Base-by-base conservation (phyloP, 148 eudicot genomes). In the Vaccinium myrtillus region DNA sequence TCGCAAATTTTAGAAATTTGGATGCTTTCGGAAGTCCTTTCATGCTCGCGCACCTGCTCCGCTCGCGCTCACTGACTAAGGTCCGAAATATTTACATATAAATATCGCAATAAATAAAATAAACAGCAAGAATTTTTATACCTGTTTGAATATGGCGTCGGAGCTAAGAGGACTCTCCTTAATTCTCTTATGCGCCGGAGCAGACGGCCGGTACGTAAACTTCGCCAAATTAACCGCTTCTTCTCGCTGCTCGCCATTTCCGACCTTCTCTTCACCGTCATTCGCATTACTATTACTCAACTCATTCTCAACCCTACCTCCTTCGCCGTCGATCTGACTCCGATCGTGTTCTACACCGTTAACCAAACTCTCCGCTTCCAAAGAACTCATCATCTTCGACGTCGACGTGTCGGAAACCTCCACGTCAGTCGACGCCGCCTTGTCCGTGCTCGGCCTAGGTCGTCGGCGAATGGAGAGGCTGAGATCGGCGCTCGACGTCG, bases 101-200 rank as follows among this genome's bases (percentile, higher is more conserved):
- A 43, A 43, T 5, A 43, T 43, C 0, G 39, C 11, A 23, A 78
- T 6, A 78, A 5, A 50, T 4, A 0, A 48, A 43, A 39, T 36
- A 18, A 32, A 39, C 48, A 56, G 69, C 30, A 15, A 36, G 67
- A 8, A n/a, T 23, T 2, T 65, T 8, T 36, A 81, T 65, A 96
- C 99, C 95, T 96, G 98, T 78, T 91, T 93, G 77, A 96, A 96
- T 84, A 96, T 96, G 30, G 96, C 95, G 86, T 92, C 98, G 58
- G 99, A 96, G 80, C 99, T 96, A 30, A 96, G 97, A 51, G 99
- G 99, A 87, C 94, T 91, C 87, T 96, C 99, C 89, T 90, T 96
- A 80, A 87, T 86, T 76, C 87, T 92, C 78, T 93, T 86, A 83
- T 96, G 99, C 86, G 99, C 96, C 9, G 99, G 99, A 51, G 91